Percentiles rank a stretch among this genome's conserved stretches.
These are phyloP conservation scores for Cladophialophora exuberans DNA, from an alignment of 2,329 filamentous ascomycete species.

Conservation along the genomic window DNA sequence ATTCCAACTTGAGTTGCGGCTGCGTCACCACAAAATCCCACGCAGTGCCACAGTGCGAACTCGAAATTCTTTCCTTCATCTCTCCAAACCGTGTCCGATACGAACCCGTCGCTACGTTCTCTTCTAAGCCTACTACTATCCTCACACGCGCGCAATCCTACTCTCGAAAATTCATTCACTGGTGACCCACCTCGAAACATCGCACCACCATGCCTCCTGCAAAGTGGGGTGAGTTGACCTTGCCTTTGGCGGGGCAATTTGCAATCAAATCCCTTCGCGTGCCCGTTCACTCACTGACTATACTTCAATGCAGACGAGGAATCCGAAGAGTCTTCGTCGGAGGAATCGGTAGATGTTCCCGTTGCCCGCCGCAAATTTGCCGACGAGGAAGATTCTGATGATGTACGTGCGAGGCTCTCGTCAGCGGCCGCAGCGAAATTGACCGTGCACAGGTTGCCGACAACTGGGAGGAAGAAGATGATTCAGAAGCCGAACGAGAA, in stretches of 20 bases:
- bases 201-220: conserved; percentile 48
- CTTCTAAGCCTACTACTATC: no score
- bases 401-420: conserved; percentile 58
- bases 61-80: neutral
- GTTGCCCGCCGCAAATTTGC: conserved; percentile 74
- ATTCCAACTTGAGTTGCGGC: no score
- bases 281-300: no score
- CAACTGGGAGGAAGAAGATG: conserved; percentile 94
- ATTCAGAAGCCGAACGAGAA: conserved; percentile 94
- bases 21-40: no score
- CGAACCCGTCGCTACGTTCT: neutral
- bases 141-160: neutral
- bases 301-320: conserved; percentile 51
- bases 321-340: conserved; percentile 42
- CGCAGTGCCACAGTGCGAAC: no score
- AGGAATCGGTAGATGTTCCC: conserved; percentile 37
- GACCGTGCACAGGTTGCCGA: conserved; percentile 72
- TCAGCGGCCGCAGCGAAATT: conserved; percentile 5
- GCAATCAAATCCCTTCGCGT: no score
- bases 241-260: neutral
- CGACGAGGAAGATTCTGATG: conserved; percentile 83
- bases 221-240: conserved; percentile 52
- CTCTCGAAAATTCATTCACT: neutral
- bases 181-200: neutral
- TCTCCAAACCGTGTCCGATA: neutral